These are phyloP conservation scores for Stramenopiles sp. DNA, from an alignment of 352 stramenopile genomes.

Conservation along the genomic window DNA sequence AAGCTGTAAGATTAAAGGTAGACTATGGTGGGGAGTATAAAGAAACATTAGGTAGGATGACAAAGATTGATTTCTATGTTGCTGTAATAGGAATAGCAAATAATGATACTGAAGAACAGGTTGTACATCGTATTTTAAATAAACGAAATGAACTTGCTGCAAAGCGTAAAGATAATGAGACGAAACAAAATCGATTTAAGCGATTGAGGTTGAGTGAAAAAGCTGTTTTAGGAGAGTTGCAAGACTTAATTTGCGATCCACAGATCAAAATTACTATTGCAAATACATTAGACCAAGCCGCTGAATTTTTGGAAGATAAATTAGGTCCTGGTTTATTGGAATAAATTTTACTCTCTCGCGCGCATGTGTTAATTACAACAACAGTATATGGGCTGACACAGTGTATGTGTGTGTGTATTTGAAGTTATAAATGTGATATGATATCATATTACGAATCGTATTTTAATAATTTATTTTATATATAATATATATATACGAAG, in stretches of 20 bases:
- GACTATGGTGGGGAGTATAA: background rate
- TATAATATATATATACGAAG: no score
- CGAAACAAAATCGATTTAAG: background rate
- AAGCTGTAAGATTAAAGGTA: background rate
- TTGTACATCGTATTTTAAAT: background rate
- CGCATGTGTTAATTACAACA: no score
- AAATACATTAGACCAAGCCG: background rate
- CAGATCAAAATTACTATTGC: background rate
- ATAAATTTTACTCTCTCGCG: no score
- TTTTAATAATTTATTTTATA: no score
- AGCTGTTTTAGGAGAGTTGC: background rate
- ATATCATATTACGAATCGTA: no score
- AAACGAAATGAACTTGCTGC: background rate
- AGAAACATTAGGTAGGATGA: background rate
- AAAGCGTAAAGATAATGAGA: background rate
- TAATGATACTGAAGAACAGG: background rate
- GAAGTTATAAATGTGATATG: no score
- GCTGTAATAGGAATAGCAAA: conserved; percentile 1
- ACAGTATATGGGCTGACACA: no score
- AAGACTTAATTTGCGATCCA: background rate
- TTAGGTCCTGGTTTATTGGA: background rate
- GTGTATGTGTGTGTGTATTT: no score
- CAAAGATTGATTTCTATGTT: background rate
- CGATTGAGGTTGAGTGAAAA: background rate
- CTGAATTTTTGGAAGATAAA: background rate